Evolutionary conservation across 768 basidiomycete species (phyloP).

Genomic region (Mycena pura): DNA sequence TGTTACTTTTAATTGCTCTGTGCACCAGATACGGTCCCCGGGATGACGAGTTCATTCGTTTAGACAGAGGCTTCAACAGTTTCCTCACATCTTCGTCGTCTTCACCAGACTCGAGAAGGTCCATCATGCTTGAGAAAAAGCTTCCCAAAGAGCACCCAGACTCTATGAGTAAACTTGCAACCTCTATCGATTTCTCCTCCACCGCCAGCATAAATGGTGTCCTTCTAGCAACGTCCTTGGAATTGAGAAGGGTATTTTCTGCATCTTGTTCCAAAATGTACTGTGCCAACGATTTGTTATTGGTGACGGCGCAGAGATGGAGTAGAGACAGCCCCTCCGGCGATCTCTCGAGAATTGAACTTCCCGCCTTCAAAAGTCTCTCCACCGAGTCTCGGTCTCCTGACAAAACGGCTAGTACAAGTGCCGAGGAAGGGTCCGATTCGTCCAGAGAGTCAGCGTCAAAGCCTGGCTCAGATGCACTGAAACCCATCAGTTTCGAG

Average conservation of each 20-base stretch:
- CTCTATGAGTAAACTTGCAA: too few relatives aligned
- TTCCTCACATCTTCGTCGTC: not conserved
- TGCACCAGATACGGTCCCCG: not conserved
- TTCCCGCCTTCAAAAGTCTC: not conserved
- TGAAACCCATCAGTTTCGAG: too few relatives aligned
- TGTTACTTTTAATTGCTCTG: not conserved
- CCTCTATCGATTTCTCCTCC: not conserved
- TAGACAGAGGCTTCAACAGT: not conserved
- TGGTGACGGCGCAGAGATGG: not conserved
- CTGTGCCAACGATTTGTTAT: not conserved
- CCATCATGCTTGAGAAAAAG: too few relatives aligned
- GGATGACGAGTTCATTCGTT: not conserved
- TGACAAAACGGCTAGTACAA: not conserved
- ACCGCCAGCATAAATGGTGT: not conserved
- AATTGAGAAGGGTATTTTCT: not conserved
- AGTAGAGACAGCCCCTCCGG: not conserved
- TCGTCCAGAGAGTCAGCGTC: not conserved
- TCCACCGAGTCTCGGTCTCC: not conserved
- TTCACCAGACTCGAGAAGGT: not conserved
- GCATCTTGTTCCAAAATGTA: constrained; percentile 2
- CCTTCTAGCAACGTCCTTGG: not conserved
- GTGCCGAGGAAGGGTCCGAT: not conserved
- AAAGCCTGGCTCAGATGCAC: not conserved
- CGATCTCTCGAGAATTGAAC: not conserved
- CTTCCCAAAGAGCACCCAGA: too few relatives aligned